Conservation (phyloP, 2,329 filamentous ascomycete genomes). For the Cladosporium phlei region DNA sequence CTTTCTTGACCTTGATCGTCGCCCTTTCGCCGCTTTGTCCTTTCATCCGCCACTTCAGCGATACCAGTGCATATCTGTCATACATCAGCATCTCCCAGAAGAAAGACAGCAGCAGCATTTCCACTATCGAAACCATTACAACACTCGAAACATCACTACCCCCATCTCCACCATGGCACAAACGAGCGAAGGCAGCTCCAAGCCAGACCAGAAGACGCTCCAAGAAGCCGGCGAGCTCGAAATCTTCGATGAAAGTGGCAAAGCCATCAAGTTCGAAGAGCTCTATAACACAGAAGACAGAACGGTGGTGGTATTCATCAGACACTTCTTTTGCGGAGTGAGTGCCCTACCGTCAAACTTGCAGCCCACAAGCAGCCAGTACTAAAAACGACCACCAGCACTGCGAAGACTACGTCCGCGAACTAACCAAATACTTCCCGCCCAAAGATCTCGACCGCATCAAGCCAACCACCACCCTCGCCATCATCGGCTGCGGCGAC, state of each 20-base stretch:
- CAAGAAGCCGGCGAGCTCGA: constrained; percentile 21
- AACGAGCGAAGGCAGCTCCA: background rate
- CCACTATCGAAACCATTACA: too few species aligned
- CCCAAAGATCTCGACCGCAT: constrained; percentile 19
- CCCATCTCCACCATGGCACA: constrained; percentile 1
- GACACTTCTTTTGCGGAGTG: constrained; percentile 39
- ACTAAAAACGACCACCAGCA: constrained; percentile 16
- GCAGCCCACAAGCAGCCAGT: too few species aligned
- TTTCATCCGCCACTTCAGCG: too few species aligned
- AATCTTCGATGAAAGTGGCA: constrained; percentile 26
- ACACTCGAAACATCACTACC: too few species aligned
- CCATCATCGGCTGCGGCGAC: constrained; percentile 34
- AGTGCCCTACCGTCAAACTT: too few species aligned
- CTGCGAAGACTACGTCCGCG: constrained; percentile 33
- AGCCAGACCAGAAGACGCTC: constrained; percentile 15
- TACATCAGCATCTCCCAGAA: too few species aligned
- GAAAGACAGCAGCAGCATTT: too few species aligned
- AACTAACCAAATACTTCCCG: constrained; percentile 24
- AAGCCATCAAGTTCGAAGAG: constrained; percentile 23
- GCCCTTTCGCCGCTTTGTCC: too few species aligned
- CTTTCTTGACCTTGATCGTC: too few species aligned
- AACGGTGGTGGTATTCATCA: constrained; percentile 35
- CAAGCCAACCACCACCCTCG: constrained; percentile 25
- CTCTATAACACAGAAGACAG: constrained; percentile 22
- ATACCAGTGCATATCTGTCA: too few species aligned